Evolutionary conservation across 176 grass and related monocot genomes (phyloP), one percentile per base, ranked within the genome.

Genomic region (Phoenix roebelenii): DNA sequence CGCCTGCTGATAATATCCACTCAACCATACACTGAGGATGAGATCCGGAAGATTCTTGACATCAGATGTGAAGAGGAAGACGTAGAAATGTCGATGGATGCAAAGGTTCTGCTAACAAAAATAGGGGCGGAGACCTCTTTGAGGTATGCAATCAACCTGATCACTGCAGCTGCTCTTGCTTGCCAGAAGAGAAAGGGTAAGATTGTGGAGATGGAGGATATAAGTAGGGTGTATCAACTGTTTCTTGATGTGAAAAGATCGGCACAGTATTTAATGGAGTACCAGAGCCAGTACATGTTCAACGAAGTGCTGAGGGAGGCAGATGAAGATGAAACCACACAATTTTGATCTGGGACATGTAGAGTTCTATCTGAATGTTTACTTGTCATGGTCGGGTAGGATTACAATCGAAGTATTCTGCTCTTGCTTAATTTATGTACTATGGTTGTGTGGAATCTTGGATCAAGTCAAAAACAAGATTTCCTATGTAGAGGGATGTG

Each of bases 211-310:
- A 88, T 98, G 70, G 87, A 85, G 22, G 87, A 98, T 18, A 75
- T 98, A 66, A 98, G 93, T 67, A 69, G 84, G 55, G 93, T 98
- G 15, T 92, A 98, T 53, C 69, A 74, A 51, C 66, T 97, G 48
- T 97, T 97, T 63, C 84, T 97, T 16, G 93, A 97, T 29, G 84
- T 97, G 16, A 97, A 92, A 84, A 82, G 93, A 52, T 97, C 79
- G 1, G 85, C 79, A 0, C 87, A 98, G n/a, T 92, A 85, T 63
- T 62, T 92, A 52, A 91, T 97, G 81, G 93, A 92, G 67, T 88
- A 85, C 28, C 87, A 98, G 76, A 88, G 73, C 66, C 84, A 85
- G 52, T 97, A 97, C 63, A 85, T 97, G 93, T 97, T 97, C 53
- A 97, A 60, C 23, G 87, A 97, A 56, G 73, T 83, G n/a, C 79